Conservation (phyloP, 2,329 filamentous ascomycete genomes). For the Cladosporium halotolerans region DNA sequence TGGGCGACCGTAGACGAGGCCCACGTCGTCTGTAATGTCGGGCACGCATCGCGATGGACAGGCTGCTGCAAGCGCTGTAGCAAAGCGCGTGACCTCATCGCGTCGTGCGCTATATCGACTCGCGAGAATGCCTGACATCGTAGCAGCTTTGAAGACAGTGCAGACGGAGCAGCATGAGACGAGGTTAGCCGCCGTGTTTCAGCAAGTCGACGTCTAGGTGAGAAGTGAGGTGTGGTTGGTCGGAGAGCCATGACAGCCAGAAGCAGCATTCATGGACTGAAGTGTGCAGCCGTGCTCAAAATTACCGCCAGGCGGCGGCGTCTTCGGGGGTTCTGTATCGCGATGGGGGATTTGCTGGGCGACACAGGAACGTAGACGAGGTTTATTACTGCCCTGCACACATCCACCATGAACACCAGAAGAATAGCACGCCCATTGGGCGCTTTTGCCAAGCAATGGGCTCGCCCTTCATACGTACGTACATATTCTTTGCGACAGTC, state of each 20-base stretch:
- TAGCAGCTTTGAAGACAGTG: too few relatives aligned
- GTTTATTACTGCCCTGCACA: conserved; percentile 5
- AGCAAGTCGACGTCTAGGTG: background rate
- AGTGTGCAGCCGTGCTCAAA: background rate
- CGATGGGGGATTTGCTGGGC: background rate
- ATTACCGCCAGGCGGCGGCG: background rate
- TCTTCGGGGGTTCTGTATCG: conserved; percentile 5
- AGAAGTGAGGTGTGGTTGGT: conserved; percentile 10
- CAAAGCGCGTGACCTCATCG: background rate
- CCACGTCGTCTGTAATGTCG: background rate
- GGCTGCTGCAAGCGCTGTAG: conserved; percentile 4
- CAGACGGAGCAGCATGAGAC: background rate
- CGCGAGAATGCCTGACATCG: background rate
- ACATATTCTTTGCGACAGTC: background rate
- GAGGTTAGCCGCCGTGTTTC: conserved; percentile 2
- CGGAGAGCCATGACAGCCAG: background rate
- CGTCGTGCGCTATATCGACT: background rate
- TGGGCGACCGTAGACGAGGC: background rate
- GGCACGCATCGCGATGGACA: background rate
- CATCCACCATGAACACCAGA: conserved; percentile 27
- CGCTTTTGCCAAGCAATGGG: conserved; percentile 22
- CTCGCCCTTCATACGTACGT: conserved; percentile 26
- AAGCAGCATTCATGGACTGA: background rate
- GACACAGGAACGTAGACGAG: background rate
- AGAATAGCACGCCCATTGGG: conserved; percentile 22